Conservation (phyloP, 345 rosid genomes). For the Erodium maritimum region DNA sequence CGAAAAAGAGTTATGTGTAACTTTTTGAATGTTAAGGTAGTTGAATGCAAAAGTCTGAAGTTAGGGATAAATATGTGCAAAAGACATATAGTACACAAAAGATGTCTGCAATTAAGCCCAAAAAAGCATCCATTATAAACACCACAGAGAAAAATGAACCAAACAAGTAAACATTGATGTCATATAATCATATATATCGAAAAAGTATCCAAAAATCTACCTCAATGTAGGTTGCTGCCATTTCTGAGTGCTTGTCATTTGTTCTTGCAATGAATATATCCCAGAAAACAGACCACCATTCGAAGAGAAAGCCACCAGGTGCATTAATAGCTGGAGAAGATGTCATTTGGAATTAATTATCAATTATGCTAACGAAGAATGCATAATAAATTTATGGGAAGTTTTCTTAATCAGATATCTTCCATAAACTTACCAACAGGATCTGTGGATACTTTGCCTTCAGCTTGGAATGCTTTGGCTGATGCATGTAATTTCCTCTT, state of each 20-base stretch:
- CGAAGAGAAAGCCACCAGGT: slow-evolving; percentile 58
- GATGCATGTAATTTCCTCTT: slow-evolving; percentile 53
- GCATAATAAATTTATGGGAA: neutral
- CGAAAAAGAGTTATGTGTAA: too few relatives aligned
- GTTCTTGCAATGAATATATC: slow-evolving; percentile 50
- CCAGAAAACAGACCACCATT: slow-evolving; percentile 88
- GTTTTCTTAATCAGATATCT: neutral
- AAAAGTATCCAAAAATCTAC: slow-evolving; percentile 11
- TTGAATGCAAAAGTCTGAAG: too few relatives aligned
- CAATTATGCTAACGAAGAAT: slow-evolving; percentile 4
- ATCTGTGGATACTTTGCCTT: slow-evolving; percentile 42
- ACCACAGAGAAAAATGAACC: neutral
- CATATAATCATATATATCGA: slow-evolving; percentile 3
- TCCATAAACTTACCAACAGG: slow-evolving; percentile 42
- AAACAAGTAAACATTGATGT: neutral
- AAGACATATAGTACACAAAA: too few relatives aligned
- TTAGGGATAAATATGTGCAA: too few relatives aligned
- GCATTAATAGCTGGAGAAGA: slow-evolving; percentile 46
- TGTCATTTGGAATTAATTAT: slow-evolving; percentile 5
- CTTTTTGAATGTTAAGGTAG: too few relatives aligned
- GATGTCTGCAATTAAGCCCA: too few relatives aligned
- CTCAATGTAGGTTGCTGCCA: slow-evolving; percentile 48
- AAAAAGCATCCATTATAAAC: too few relatives aligned
- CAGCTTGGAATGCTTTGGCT: slow-evolving; percentile 53
- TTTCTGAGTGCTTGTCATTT: slow-evolving; percentile 44